phyloP scores from a whole-genome alignment of 108 stramenopile species.

The Pseudonitzschia multiseries region DNA sequence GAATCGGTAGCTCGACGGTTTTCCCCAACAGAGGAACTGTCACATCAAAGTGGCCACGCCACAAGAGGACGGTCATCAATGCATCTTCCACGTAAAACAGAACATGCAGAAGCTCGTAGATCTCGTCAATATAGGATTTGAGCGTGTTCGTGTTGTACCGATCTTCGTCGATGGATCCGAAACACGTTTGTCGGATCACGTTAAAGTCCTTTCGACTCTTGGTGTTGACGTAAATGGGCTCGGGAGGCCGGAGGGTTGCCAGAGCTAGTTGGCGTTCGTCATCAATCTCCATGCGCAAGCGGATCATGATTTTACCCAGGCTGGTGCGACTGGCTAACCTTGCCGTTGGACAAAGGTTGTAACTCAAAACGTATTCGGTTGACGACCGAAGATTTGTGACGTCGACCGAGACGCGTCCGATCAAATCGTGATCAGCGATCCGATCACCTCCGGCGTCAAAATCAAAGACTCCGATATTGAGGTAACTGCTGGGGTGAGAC shows the following conservation, averaged over 20 bases:
- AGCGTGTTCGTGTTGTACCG: conserved; percentile 36
- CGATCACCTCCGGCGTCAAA: conserved; percentile 45
- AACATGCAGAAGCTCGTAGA: conserved; percentile 42
- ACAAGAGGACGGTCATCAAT: conserved; percentile 54
- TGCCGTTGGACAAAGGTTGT: conserved; percentile 56
- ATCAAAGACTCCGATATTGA: conserved; percentile 77
- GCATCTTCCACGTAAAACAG: conserved; percentile 61
- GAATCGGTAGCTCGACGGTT: conserved; percentile 45
- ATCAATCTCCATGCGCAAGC: conserved; percentile 56
- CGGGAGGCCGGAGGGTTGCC: conserved; percentile 47
- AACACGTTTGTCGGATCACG: conserved; percentile 57
- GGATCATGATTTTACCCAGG: conserved; percentile 39
- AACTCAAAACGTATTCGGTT: conserved; percentile 65
- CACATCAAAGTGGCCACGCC: conserved; percentile 59
- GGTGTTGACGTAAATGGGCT: conserved; percentile 61
- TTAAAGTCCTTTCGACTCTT: conserved; percentile 62
- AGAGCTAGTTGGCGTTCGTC: conserved; percentile 55
- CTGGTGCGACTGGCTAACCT: conserved; percentile 28
- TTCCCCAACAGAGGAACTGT: conserved; percentile 17
- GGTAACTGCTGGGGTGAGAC: conserved; percentile 59
- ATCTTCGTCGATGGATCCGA: conserved; percentile 56
- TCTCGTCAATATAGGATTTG: conserved; percentile 42
- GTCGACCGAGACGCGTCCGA: conserved; percentile 72
- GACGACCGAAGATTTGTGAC: conserved; percentile 58
- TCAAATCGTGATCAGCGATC: conserved; percentile 57